phyloP scores from a whole-genome alignment of 495 filamentous ascomycete species.

The Aspergillus mulundensis region DNA sequence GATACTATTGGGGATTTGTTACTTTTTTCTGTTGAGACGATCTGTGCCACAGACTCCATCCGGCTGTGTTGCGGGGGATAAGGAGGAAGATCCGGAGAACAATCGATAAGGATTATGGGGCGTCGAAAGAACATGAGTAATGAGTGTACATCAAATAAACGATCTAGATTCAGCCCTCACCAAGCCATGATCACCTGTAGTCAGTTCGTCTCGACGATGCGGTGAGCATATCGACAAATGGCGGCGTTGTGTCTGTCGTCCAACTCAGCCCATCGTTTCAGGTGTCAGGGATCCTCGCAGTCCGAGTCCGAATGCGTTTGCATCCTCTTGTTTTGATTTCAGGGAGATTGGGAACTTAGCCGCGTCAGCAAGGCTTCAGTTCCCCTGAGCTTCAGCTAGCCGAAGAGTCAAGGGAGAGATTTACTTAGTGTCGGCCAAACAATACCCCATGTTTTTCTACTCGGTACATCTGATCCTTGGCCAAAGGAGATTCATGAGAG shows the following conservation, averaged over 20 bases:
- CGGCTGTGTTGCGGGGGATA: constrained; percentile 19
- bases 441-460: not conserved
- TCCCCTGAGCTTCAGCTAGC: not conserved
- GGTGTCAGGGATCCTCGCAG: constrained; percentile 8
- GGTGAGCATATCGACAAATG: constrained; percentile 21
- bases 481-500: not conserved
- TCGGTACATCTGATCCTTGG: not conserved
- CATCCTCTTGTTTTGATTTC: not conserved
- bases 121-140: too few species aligned
- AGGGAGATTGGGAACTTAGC: constrained; percentile 1
- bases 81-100: constrained; percentile 21
- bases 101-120: constrained; percentile 13
- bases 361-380: not conserved
- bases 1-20: constrained; percentile 1
- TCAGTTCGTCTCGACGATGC: constrained; percentile 9
- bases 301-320: constrained; percentile 1
- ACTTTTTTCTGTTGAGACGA: constrained; percentile 1
- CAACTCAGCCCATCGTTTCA: constrained; percentile 20
- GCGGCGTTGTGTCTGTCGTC: constrained; percentile 18
- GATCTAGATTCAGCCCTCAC: not conserved
- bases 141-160: too few species aligned
- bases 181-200: not conserved
- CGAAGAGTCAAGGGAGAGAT: not conserved
- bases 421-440: not conserved
- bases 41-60: constrained; percentile 16